Evolutionary conservation across 2,329 filamentous ascomycete genomes (phyloP).

Genomic region (Neofusicoccum sp.): DNA sequence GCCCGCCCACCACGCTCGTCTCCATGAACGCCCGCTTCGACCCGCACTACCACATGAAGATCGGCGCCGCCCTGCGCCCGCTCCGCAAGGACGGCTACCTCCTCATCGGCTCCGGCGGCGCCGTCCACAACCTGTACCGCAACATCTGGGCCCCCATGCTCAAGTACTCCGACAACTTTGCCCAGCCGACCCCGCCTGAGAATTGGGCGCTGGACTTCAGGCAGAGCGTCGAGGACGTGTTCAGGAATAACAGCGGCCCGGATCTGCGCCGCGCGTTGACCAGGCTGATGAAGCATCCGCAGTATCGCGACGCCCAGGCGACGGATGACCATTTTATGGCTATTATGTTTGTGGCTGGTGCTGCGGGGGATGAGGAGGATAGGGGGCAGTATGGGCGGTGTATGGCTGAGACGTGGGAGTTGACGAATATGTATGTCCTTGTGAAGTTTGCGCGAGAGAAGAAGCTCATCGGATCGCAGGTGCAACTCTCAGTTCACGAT

Average conservation of each 20-base stretch:
- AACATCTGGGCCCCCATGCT: conserved; percentile 67
- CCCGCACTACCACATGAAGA: conserved; percentile 56
- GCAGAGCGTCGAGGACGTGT: conserved; percentile 61
- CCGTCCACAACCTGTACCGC: conserved; percentile 69
- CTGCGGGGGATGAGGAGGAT: conserved; percentile 44
- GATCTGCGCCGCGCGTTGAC: conserved; percentile 55
- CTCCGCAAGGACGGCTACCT: conserved; percentile 57
- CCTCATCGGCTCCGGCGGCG: conserved; percentile 59
- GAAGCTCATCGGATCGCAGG: conserved; percentile 24
- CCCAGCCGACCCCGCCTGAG: conserved; percentile 58
- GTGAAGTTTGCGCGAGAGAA: neutral
- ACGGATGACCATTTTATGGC: conserved; percentile 72
- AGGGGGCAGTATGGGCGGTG: conserved; percentile 40
- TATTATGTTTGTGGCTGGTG: conserved; percentile 61
- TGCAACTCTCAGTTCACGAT: conserved; percentile 58
- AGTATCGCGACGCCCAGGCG: conserved; percentile 64
- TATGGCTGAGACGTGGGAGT: conserved; percentile 64
- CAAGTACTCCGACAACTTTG: conserved; percentile 61
- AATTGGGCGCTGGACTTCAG: conserved; percentile 63
- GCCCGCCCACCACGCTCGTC: conserved; percentile 63
- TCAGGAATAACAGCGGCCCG: conserved; percentile 56
- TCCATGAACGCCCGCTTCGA: conserved; percentile 57
- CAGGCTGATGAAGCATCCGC: conserved; percentile 66
- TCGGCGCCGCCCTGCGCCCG: conserved; percentile 57
- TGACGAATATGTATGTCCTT: conserved; percentile 58